Conservation (phyloP, 495 filamentous ascomycete species). For the Opeltia flavorubescens region DNA sequence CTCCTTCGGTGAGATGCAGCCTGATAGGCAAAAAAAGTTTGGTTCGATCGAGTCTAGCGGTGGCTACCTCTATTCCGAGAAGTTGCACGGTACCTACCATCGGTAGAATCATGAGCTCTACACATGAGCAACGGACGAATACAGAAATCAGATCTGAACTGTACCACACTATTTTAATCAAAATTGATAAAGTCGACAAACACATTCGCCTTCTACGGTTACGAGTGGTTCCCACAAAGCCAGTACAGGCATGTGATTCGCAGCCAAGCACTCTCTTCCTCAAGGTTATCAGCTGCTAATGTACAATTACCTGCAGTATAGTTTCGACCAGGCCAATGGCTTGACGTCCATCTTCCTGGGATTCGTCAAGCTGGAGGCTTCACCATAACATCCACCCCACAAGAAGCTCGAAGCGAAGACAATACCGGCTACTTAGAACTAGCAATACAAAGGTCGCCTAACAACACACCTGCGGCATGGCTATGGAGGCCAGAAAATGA, state of each 20-base stretch:
- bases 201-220: constrained; percentile 38
- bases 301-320: constrained; percentile 16
- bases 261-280: constrained; percentile 8
- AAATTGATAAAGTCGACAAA: constrained; percentile 33
- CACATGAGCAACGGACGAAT: constrained; percentile 53
- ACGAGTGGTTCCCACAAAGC: constrained; percentile 15
- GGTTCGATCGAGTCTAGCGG: too few relatives aligned
- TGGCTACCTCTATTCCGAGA: too few relatives aligned
- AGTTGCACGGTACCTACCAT: too few relatives aligned
- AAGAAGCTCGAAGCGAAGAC: constrained; percentile 2
- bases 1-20: too few relatives aligned
- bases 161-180: constrained; percentile 32
- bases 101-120: background rate
- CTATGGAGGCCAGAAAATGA: constrained; percentile 44
- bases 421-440: constrained; percentile 47
- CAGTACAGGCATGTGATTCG: constrained; percentile 8
- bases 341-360: constrained; percentile 43
- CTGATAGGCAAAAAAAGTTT: too few relatives aligned
- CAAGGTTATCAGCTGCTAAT: background rate
- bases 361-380: constrained; percentile 15
- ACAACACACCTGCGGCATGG: constrained; percentile 61
- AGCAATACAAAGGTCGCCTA: constrained; percentile 51
- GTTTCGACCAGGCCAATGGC: constrained; percentile 84
- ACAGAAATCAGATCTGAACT: constrained; percentile 47
- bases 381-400: constrained; percentile 16